A percentile compares a stretch with the other conserved stretches of the same genome.
These are phyloP conservation scores for Heritiera littoralis DNA, from an alignment of 345 rosid genomes.

Conservation along the genomic window DNA sequence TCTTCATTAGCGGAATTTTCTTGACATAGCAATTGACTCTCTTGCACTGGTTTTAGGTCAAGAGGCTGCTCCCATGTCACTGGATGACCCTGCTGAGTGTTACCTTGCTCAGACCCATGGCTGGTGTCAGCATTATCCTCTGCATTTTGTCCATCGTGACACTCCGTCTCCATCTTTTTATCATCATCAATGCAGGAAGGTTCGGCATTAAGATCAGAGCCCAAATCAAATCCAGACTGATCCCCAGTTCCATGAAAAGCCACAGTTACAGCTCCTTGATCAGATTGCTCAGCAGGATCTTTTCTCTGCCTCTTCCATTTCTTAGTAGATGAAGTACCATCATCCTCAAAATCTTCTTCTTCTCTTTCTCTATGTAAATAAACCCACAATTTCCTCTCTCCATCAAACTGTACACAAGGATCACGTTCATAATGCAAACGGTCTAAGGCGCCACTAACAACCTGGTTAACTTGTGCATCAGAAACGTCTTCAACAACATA, in stretches of 20 bases:
- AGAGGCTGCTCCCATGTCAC: slow-evolving; percentile 57
- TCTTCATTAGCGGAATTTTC: slow-evolving; percentile 87
- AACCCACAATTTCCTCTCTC: slow-evolving; percentile 95
- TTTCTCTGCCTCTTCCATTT: slow-evolving; percentile 98
- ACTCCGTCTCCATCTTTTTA: slow-evolving; percentile 42
- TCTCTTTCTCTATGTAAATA: slow-evolving; percentile 94
- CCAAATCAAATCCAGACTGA: slow-evolving; percentile 63
- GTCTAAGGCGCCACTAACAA: slow-evolving; percentile 97
- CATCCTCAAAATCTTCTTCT: slow-evolving; percentile 99
- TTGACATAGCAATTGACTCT: slow-evolving; percentile 65
- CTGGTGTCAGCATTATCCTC: slow-evolving; percentile 50
- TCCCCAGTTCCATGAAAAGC: slow-evolving; percentile 58
- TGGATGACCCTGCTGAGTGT: slow-evolving; percentile 42
- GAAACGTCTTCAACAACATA: slow-evolving; percentile 87
- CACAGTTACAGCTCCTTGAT: slow-evolving; percentile 65
- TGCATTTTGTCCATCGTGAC: slow-evolving; percentile 46
- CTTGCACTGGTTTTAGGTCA: slow-evolving; percentile 47
- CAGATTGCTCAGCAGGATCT: slow-evolving; percentile 79
- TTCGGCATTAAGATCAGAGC: slow-evolving; percentile 64
- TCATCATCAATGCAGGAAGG: slow-evolving; percentile 47
- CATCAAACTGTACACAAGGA: slow-evolving; percentile 94
- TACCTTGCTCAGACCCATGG: slow-evolving; percentile 42
- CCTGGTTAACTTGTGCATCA: slow-evolving; percentile 86
- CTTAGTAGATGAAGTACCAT: slow-evolving; percentile 98
- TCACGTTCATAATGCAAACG: slow-evolving; percentile 97